phyloP scores from a whole-genome alignment of 2,329 filamentous ascomycete genomes.

The Calonectria fujianensis region DNA sequence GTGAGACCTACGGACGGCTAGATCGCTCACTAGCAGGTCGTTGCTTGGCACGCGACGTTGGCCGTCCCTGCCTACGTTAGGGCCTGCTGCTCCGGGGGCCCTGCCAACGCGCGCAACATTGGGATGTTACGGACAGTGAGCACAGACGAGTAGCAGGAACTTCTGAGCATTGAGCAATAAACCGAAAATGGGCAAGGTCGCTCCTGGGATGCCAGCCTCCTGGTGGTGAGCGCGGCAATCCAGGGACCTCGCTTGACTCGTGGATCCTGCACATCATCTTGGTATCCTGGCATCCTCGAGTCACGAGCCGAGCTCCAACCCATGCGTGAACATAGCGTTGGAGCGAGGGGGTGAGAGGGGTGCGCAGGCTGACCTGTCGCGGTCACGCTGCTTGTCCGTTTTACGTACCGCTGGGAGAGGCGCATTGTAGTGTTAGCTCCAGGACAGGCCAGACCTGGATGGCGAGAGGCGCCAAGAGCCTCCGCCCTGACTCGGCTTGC shows the following conservation, averaged over 20 bases:
- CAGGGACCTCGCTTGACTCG: slow-evolving; percentile 59
- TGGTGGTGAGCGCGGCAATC: slow-evolving; percentile 38
- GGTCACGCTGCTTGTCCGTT: slow-evolving; percentile 43
- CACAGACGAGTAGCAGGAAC: slow-evolving; percentile 1
- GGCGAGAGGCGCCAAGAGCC: slow-evolving; percentile 48
- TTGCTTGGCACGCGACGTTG: slow-evolving; percentile 36
- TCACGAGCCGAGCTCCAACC: slow-evolving; percentile 51
- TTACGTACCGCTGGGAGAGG: slow-evolving; percentile 43
- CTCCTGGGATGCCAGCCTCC: slow-evolving; percentile 38
- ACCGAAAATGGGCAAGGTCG: slow-evolving; percentile 15
- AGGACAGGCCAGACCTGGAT: slow-evolving; percentile 44
- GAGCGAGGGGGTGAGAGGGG: slow-evolving; percentile 28
- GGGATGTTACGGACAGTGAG: neutral
- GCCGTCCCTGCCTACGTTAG: slow-evolving; percentile 6
- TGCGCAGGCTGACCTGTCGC: slow-evolving; percentile 25
- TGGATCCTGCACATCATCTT: slow-evolving; percentile 60
- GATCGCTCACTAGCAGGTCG: slow-evolving; percentile 14
- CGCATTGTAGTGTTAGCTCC: slow-evolving; percentile 41
- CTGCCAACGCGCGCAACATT: slow-evolving; percentile 24
- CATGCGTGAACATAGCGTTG: slow-evolving; percentile 46
- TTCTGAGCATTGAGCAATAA: slow-evolving; percentile 24
- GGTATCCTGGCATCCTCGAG: slow-evolving; percentile 50
- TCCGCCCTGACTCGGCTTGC: slow-evolving; percentile 37
- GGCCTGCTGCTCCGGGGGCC: slow-evolving; percentile 16
- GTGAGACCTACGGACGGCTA: slow-evolving; percentile 19